These are phyloP conservation scores for Trichoderma cornu-damae DNA, from an alignment of 2,329 filamentous ascomycete genomes.

Conservation along the genomic window DNA sequence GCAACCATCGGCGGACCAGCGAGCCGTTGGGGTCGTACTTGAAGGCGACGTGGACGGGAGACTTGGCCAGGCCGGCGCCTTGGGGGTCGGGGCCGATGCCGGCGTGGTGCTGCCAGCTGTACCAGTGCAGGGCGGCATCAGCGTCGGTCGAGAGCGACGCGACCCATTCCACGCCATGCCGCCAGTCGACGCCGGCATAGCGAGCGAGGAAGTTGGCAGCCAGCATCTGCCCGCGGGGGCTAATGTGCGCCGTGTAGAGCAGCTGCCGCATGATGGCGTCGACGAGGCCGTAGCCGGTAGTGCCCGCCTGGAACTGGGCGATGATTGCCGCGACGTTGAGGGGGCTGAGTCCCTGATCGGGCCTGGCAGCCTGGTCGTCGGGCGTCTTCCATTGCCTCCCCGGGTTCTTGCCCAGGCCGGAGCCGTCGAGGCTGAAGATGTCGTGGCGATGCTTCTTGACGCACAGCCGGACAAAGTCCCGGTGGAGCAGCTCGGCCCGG, in stretches of 20 bases:
- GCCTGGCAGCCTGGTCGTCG: slow-evolving; percentile 26
- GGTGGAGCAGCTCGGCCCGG: slow-evolving; percentile 69
- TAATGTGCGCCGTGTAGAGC: slow-evolving; percentile 70
- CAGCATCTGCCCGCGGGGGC: slow-evolving; percentile 70
- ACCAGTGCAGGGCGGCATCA: slow-evolving; percentile 72
- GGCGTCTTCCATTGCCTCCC: slow-evolving; percentile 47
- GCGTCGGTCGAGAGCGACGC: slow-evolving; percentile 71
- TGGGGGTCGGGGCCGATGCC: slow-evolving; percentile 76
- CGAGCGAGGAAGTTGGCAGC: slow-evolving; percentile 70
- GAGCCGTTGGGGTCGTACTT: slow-evolving; percentile 67
- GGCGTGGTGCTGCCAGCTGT: slow-evolving; percentile 77
- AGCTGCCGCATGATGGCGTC: slow-evolving; percentile 73
- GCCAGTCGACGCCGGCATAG: slow-evolving; percentile 72
- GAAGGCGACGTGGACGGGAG: slow-evolving; percentile 33
- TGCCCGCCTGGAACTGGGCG: slow-evolving; percentile 56
- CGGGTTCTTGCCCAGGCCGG: slow-evolving; percentile 44
- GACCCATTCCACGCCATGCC: slow-evolving; percentile 77
- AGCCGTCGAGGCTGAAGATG: slow-evolving; percentile 62
- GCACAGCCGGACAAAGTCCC: slow-evolving; percentile 77
- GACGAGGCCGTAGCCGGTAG: slow-evolving; percentile 70
- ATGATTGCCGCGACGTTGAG: not conserved
- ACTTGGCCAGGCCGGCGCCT: slow-evolving; percentile 42
- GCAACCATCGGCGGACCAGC: slow-evolving; percentile 70
- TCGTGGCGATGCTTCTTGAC: slow-evolving; percentile 62
- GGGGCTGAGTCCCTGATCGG: slow-evolving; percentile 35